A percentile compares a stretch with the other conserved stretches of the same genome.
phyloP scores from a whole-genome alignment of 768 basidiomycete genomes.

The Neoboletus subvelutipes region DNA sequence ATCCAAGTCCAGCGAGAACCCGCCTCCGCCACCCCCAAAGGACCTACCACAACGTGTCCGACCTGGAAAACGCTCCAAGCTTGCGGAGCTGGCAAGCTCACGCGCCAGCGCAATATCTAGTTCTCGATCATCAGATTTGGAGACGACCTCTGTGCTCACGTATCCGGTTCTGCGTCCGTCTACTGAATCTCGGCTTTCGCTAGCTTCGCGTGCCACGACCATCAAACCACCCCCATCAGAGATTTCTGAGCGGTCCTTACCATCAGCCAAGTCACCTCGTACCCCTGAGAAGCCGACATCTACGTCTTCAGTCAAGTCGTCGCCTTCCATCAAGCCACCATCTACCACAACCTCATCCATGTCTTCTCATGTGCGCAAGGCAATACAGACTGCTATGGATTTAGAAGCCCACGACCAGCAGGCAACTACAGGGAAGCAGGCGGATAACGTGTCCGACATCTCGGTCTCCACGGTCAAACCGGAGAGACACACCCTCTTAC shows the following conservation, averaged over 20 bases:
- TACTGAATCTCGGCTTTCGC: constrained; percentile 46
- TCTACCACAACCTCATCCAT: constrained; percentile 46
- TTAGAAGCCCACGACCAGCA: constrained; percentile 53
- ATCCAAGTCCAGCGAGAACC: constrained; percentile 44
- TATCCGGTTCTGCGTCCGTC: constrained; percentile 73
- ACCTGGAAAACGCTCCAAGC: constrained; percentile 55
- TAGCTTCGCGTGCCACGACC: constrained; percentile 27
- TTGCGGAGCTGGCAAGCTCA: constrained; percentile 67
- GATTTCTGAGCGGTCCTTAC: constrained; percentile 18
- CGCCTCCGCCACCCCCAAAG: constrained; percentile 26
- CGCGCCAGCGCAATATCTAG: constrained; percentile 51
- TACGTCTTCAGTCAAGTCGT: constrained; percentile 26
- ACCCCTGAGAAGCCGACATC: constrained; percentile 16
- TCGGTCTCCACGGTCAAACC: constrained; percentile 26
- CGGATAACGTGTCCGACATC: constrained; percentile 16
- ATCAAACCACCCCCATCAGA: constrained; percentile 13
- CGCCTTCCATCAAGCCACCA: constrained; percentile 24
- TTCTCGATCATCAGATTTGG: constrained; percentile 54
- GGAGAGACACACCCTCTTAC: constrained; percentile 17
- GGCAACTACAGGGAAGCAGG: constrained; percentile 5
- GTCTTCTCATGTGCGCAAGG: constrained; percentile 60
- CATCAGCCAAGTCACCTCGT: constrained; percentile 25
- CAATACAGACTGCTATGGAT: constrained; percentile 66
- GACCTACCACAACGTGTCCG: constrained; percentile 24
- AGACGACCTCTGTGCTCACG: constrained; percentile 65